Evolutionary conservation across 805 yeast species (phyloP).

Genomic region (Wickerhamiella kazuoi): DNA sequence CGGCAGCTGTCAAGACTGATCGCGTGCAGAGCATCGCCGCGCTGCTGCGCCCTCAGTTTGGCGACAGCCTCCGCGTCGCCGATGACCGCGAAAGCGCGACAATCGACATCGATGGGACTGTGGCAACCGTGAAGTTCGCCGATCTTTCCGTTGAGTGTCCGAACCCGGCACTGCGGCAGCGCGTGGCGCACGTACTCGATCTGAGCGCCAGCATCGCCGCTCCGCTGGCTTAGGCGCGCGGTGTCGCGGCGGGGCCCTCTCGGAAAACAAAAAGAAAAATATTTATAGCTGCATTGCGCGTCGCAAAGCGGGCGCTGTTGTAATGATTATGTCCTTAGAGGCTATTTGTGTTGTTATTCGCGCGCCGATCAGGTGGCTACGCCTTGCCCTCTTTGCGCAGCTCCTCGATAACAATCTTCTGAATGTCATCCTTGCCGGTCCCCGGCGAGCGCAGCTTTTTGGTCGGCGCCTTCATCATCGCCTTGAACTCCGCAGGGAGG

Average conservation of each 20-base stretch:
- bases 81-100: constrained; percentile 29
- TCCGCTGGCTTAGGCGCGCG: constrained; percentile 30
- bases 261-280: too few species aligned
- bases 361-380: background rate
- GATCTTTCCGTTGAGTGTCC: constrained; percentile 53
- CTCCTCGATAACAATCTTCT: constrained; percentile 57
- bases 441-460: constrained; percentile 40
- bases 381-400: constrained; percentile 28
- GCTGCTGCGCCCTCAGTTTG: constrained; percentile 71
- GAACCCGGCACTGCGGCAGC: constrained; percentile 57
- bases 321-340: too few species aligned
- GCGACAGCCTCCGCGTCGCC: constrained; percentile 38
- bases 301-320: too few species aligned
- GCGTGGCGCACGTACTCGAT: constrained; percentile 64
- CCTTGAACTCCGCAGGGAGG: constrained; percentile 71
- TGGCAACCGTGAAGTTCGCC: constrained; percentile 49
- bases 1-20: constrained; percentile 8
- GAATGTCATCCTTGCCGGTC: constrained; percentile 30
- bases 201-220: constrained; percentile 71
- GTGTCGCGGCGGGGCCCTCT: too few species aligned
- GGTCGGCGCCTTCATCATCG: constrained; percentile 51
- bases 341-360: too few species aligned
- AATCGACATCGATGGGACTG: constrained; percentile 56
- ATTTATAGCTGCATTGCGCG: too few species aligned
- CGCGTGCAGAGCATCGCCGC: constrained; percentile 39